phyloP scores from a whole-genome alignment of 352 stramenopile genomes.

The Phytopythium ostracodes region DNA sequence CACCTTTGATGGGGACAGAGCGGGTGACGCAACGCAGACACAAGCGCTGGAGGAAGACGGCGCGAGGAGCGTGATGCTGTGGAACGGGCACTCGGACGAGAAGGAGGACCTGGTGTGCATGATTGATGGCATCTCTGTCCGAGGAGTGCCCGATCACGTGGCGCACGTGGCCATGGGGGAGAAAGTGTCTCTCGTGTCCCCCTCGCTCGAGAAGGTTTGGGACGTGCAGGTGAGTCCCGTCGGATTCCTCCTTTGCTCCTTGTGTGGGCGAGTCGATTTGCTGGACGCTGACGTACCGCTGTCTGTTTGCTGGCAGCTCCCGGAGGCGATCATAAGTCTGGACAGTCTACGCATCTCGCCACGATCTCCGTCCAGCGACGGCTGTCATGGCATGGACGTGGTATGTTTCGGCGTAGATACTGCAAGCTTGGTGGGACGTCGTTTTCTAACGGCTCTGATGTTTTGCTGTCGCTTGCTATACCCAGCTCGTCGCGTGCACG shows the following conservation, averaged over 20 bases:
- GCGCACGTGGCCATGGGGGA: conserved; percentile 38
- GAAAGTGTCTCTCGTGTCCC: conserved; percentile 31
- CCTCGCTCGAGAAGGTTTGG: conserved; percentile 37
- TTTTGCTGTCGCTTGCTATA: not conserved
- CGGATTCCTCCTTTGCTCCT: not conserved
- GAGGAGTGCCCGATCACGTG: conserved; percentile 15
- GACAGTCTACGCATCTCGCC: conserved; percentile 25
- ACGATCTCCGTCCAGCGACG: not conserved
- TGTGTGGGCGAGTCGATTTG: not conserved
- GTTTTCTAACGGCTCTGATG: not conserved
- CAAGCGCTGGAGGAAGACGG: conserved; percentile 10
- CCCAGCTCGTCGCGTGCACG: conserved; percentile 60
- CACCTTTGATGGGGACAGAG: not conserved
- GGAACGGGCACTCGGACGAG: conserved; percentile 23
- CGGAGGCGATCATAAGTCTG: conserved; percentile 45
- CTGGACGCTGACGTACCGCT: not conserved
- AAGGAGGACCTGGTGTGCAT: conserved; percentile 39
- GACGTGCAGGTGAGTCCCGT: conserved; percentile 32
- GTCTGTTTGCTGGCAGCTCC: conserved; percentile 24
- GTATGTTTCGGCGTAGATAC: conserved; percentile 10
- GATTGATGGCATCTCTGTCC: conserved; percentile 31
- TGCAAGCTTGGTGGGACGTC: not conserved
- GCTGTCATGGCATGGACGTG: conserved; percentile 3
- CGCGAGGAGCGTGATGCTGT: conserved; percentile 23
- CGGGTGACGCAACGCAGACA: no score